Evolutionary conservation across 2,329 filamentous ascomycete genomes (phyloP), one percentile per base, ranked within the genome.

Genomic region (Malbranchea zuffiana): DNA sequence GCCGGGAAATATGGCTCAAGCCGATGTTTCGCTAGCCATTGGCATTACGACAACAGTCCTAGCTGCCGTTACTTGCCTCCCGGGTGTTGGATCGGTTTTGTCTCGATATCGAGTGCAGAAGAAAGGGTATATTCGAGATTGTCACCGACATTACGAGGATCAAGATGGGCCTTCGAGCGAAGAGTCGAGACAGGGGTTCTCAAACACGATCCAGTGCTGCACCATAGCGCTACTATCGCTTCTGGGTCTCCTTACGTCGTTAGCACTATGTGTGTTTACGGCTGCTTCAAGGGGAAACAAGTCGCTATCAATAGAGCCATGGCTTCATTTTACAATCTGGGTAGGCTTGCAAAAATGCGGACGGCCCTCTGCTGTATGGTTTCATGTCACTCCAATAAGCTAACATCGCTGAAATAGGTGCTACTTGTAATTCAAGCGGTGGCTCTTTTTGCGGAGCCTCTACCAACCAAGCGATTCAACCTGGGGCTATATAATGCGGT

Each of bases 121-220:
- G 18, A 39, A 12, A 15, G 49, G 46, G n/a, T 44, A 49, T 23
- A n/a, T n/a, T n/a, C 35, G 38, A 11, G 13, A 48, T 20, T 44
- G 48, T 7, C 49, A 48, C 10, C 59, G 68, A 7, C 61, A 67
- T 8, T 86, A 86, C 50, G 63, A 76, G 47, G 82, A 87, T 50
- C 60, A 68, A 43, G 82, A 87, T 57, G 82, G 82, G 32, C 66
- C 70, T 44, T 79, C 78, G 20, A 80, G 75, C 0, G 67, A 72
- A 26, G 75, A 80, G 50, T 75, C 76, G 1, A 53, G 75, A 35
- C 67, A 68, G 15, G 66, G 66, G 25, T 86, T 78, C 51, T 80
- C 78, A 18, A 70, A 74, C 44, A 72, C 63, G 40, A 49, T 67
- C 40, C 68, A 76, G 37, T 80, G 79, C 51, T 43, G 62, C 3